A percentile compares a stretch with the other conserved stretches of the same genome.
Conservation (phyloP, 768 basidiomycete genomes). For the Cystofilobasidium macerans region DNA sequence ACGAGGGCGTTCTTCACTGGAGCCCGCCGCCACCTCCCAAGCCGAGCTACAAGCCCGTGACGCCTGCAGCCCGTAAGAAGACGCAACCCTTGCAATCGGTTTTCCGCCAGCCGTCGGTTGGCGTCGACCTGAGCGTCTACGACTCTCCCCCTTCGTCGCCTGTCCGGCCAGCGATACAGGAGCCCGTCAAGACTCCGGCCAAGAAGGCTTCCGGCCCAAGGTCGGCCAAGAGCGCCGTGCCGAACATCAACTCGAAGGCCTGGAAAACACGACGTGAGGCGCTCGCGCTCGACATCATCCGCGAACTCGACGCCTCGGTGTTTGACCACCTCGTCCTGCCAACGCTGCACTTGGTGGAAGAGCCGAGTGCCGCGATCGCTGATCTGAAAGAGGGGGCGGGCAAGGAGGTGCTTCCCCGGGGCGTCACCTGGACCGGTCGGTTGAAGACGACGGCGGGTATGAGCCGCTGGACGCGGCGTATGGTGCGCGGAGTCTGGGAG, state of each 20-base stretch:
- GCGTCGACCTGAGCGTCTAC: neutral
- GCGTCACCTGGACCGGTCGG: slow-evolving; percentile 19
- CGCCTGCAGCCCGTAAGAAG: neutral
- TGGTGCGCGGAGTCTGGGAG: neutral
- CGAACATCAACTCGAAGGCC: slow-evolving; percentile 21
- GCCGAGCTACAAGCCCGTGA: neutral
- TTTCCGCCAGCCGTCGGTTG: neutral
- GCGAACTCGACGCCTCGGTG: slow-evolving; percentile 11
- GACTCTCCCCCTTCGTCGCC: neutral
- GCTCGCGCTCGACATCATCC: slow-evolving; percentile 11
- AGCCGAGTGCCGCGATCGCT: neutral
- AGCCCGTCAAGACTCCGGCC: no score
- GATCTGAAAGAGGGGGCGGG: neutral
- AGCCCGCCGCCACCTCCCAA: neutral
- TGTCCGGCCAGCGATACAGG: no score
- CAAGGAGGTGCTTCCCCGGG: neutral
- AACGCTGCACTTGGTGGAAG: neutral
- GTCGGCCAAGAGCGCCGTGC: neutral
- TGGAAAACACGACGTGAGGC: slow-evolving; percentile 21
- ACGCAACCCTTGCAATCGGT: neutral
- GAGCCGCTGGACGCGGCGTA: slow-evolving; percentile 23
- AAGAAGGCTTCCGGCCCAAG: neutral
- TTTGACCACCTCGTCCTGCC: slow-evolving; percentile 3
- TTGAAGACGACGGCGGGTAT: slow-evolving; percentile 25
- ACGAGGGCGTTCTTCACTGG: slow-evolving; percentile 3